Conservation (phyloP, 108 stramenopile genomes). For the Aurantiochytrium sp. region DNA sequence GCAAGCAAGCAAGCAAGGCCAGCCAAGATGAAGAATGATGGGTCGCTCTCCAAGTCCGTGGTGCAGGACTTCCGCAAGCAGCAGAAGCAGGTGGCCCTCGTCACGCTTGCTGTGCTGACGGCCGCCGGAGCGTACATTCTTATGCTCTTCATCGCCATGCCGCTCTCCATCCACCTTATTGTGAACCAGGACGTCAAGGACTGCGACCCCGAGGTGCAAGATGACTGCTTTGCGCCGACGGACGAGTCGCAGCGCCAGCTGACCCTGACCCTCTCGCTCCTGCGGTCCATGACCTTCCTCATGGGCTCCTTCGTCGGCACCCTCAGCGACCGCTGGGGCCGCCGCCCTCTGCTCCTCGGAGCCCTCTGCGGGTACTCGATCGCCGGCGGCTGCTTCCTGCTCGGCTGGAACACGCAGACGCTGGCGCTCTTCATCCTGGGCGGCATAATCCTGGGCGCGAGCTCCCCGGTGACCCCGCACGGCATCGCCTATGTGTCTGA, state of each 20-base stretch:
- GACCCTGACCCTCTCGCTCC: background rate
- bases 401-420: background rate
- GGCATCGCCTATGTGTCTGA: background rate
- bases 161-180: background rate
- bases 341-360: background rate
- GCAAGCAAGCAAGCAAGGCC: too few relatives aligned
- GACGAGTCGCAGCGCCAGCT: background rate
- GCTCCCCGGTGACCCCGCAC: background rate
- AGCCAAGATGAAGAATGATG: background rate
- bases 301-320: background rate
- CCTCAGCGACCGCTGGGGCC: background rate
- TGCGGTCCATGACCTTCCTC: background rate
- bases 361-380: background rate
- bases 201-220: background rate
- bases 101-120: background rate
- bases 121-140: background rate
- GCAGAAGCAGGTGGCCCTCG: background rate
- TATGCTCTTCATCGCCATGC: slow-evolving; percentile 2
- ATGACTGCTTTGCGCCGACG: background rate
- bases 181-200: background rate
- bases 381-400: background rate
- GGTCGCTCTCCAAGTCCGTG: background rate
- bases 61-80: background rate
- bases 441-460: background rate
- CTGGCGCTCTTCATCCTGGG: background rate